A percentile compares a stretch with the other conserved stretches of the same genome.
Evolutionary conservation across 2,329 filamentous ascomycete genomes (phyloP).

Genomic region (Alternaria solani): DNA sequence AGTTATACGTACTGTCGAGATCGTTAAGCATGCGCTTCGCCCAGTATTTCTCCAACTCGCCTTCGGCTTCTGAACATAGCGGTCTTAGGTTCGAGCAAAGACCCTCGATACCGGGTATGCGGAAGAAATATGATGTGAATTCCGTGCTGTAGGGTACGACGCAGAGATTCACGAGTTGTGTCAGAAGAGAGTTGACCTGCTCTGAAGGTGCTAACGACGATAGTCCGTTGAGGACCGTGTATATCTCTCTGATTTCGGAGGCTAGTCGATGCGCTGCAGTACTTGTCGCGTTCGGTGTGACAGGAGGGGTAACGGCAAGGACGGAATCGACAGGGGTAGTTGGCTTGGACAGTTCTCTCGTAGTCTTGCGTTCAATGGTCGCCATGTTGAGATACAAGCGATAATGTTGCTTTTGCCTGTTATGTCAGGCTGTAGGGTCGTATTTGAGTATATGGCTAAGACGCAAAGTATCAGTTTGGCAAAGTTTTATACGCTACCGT

Average conservation of each 20-base stretch:
- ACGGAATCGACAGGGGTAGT: background rate
- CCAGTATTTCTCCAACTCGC: constrained; percentile 58
- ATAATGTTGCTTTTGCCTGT: background rate
- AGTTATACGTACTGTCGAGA: constrained; percentile 8
- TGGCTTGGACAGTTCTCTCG: background rate
- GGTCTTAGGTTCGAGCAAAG: constrained; percentile 52
- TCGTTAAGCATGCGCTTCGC: constrained; percentile 44
- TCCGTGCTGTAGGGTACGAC: constrained; percentile 34
- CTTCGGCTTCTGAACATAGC: constrained; percentile 57
- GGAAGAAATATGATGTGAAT: constrained; percentile 38
- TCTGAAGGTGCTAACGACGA: constrained; percentile 42
- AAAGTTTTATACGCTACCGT: constrained; percentile 3
- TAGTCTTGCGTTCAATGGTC: background rate
- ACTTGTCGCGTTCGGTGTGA: constrained; percentile 30
- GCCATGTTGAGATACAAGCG: background rate
- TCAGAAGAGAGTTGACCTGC: constrained; percentile 48
- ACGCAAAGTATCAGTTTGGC: background rate
- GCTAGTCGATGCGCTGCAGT: constrained; percentile 30
- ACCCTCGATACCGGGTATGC: constrained; percentile 37
- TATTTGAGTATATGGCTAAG: background rate
- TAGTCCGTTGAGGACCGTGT: constrained; percentile 22
- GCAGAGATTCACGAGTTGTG: constrained; percentile 50
- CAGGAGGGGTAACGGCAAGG: constrained; percentile 27
- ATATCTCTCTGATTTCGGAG: constrained; percentile 31
- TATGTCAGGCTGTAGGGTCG: background rate